Base-by-base conservation (phyloP, 495 filamentous ascomycete genomes). In the Wilcoxina mikolae region DNA sequence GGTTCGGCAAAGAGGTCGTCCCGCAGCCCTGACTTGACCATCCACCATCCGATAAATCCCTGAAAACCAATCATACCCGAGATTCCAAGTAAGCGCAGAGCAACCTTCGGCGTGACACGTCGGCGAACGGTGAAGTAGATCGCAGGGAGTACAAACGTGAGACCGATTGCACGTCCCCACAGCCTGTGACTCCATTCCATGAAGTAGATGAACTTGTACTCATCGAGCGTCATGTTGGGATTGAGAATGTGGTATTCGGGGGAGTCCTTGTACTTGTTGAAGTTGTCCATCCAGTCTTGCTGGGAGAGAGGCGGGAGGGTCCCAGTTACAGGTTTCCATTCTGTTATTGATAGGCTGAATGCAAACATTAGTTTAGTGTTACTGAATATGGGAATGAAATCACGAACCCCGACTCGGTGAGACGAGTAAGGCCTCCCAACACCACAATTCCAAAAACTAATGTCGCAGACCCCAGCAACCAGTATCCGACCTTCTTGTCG, bases 181-280 rank as follows among this genome's bases (percentile, higher is more conserved):
- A 95, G 77, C 17, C 91, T 79, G 70, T 98, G 91, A 3, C 82
- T 80, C 93, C 93, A 98, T 75, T 98, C 91, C 93, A 98, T 96
- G 68, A 82, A 96, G 75, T 96, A 96, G 57, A 98, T 98, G 68
- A 87, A 84, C 68, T 96, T 95, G 72, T 95, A 98, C 65, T 95
- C 93, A 28, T 78, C 76, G 28, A 96, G 71, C 27, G 72, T 82
- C 91, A 98, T 98, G 65, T 87, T 76, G 18, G 87, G 78, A 70
- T 98, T 96, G 44, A 98, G 73, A 26, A 85, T 76, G 61, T 83
- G 78, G 73, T 85, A 96, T 70, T 98, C 91, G 52, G 91, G 91
- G 2, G 87, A 93, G 20, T 80, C 77, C 39, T 80, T 78, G 73
- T 98, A 98, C 67, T 89, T 91, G 12, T 80, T 73, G 70, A 96